Evolutionary conservation across 257 asterid genomes (phyloP), one percentile per base, ranked within the genome.

Genomic region (Euphrasia confusa): DNA sequence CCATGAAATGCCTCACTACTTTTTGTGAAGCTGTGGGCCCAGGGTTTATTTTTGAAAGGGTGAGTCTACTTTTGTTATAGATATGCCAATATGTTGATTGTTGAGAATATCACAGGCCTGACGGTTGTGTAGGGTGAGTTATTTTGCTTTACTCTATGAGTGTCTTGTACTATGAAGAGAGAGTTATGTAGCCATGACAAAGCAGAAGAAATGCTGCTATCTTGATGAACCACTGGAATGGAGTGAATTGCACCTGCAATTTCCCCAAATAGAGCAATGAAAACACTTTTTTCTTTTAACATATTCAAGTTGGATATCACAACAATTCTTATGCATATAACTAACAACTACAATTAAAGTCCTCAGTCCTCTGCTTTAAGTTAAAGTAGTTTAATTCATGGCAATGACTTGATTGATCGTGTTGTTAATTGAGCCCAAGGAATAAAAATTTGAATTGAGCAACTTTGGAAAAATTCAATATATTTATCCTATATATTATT

Each of bases 1-100:
- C 96, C 72, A 93, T 84, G 96, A 93, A 85, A 76, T 87, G 99
- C 74, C 95, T 89, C 27, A 85, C 99, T 61, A 77, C 89, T 6
- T 93, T 89, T 68, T 93, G 92, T 77, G 99, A 89, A 84, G 95
- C 97, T 61, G 97, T 82, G 65, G 94, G 97, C 56, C 99, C 99
- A 12, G 99, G 94, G 37, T 93, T 93, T 78, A 67, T 93, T 69
- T 83, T 89, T 73, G 97, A 93, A 69, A 82, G 99, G 81, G 99
- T 93, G 83, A 69, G 88, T 71, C 17, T 48, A 18, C 47, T 10
- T 49, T 66, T 15, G 71, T 45, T 50, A 56, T 53, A 4, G 21
- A 45, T 45, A 18, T 47, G 13, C 50, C 13, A 45, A 35, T 42
- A 42, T 42, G 17, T 28, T 67, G 45, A 60, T 40, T 42, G 17